Conservation (phyloP, 495 filamentous ascomycete species). For the Penicillium argentinense region DNA sequence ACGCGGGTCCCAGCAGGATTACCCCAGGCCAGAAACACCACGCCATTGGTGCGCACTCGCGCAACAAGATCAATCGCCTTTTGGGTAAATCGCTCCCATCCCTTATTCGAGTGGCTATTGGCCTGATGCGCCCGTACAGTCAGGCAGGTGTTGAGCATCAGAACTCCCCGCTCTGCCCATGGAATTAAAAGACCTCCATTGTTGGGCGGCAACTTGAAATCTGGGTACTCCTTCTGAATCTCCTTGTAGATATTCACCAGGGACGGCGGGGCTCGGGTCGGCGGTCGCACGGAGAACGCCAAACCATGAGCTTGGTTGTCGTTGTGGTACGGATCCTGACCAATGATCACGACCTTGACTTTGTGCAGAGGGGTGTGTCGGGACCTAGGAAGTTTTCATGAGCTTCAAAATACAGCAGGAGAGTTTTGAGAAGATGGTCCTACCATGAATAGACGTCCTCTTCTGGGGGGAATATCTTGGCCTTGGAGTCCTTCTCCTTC, state of each 20-base stretch:
- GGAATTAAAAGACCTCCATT: conserved; percentile 79
- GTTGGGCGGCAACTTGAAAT: conserved; percentile 71
- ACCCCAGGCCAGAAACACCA: conserved; percentile 96
- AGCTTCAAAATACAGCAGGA: conserved; percentile 6
- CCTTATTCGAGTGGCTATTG: conserved; percentile 75
- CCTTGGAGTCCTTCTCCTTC: conserved; percentile 67
- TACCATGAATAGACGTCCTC: conserved; percentile 96
- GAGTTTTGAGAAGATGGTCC: conserved; percentile 2
- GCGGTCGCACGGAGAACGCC: conserved; percentile 89
- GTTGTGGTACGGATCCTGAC: conserved; percentile 98
- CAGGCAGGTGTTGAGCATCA: conserved; percentile 89
- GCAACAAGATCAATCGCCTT: conserved; percentile 84
- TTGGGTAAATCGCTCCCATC: conserved; percentile 93
- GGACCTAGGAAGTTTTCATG: conserved; percentile 55
- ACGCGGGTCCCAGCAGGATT: conserved; percentile 74
- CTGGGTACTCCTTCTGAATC: conserved; percentile 83
- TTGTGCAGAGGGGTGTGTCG: conserved; percentile 83
- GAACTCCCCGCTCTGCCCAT: conserved; percentile 89
- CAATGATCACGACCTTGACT: conserved; percentile 87
- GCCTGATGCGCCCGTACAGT: conserved; percentile 87
- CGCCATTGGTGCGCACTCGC: conserved; percentile 67
- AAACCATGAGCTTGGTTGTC: conserved; percentile 93
- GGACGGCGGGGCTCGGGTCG: conserved; percentile 82
- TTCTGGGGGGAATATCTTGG: conserved; percentile 79
- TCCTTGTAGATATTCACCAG: conserved; percentile 88